Base-by-base conservation (phyloP, 129 eudicot species). In the Chrysanthemum lavandulifolium region DNA sequence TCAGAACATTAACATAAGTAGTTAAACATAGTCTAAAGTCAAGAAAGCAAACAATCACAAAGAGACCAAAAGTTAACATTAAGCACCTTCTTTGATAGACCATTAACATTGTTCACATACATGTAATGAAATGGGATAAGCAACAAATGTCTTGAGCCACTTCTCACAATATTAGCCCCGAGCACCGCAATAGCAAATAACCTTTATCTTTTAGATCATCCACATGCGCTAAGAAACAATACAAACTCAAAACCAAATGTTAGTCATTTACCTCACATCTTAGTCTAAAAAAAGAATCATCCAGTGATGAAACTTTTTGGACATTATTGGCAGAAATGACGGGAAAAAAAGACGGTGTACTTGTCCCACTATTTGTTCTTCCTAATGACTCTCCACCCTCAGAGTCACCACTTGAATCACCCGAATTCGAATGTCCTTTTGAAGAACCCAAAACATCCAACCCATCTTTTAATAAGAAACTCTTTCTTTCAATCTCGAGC, bases 61-160 rank as follows among this genome's bases (percentile, higher is more conserved):
- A 60, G 64, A 59, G 64, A 29, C 36, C 27, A 21, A 21, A 29
- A 59, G 27, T 10, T 21, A 59, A 31, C n/a, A 7, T 59, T 10
- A n/a, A 59, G 33, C 62, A 95, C 99, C 99, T 95, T 88, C 99
- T 84, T 95, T 95, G 73, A 95, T 95, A 58, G 97, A 88, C 99
- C 97, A 95, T 88, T 88, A 75, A 85, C 82, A 64, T 84, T 86
- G 66, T 95, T 86, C 58, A 89, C 81, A 75, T 95, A n/a, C n/a
- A n/a, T 16, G 88, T 85, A 81, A 95, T 97, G 88, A 86, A 47
- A 95, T 86, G 72, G 88, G 84, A 86, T 95, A 95, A 45, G 91
- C 97, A 74, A 97, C 96, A 59, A 95, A 90, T 29, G 85, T 82
- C 57, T 76, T 88, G 99, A 95, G 66, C 97, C 95, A 72, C 99